These are phyloP conservation scores for Cyberlindnera meyerae DNA, from an alignment of 805 yeast genomes.

Conservation along the genomic window DNA sequence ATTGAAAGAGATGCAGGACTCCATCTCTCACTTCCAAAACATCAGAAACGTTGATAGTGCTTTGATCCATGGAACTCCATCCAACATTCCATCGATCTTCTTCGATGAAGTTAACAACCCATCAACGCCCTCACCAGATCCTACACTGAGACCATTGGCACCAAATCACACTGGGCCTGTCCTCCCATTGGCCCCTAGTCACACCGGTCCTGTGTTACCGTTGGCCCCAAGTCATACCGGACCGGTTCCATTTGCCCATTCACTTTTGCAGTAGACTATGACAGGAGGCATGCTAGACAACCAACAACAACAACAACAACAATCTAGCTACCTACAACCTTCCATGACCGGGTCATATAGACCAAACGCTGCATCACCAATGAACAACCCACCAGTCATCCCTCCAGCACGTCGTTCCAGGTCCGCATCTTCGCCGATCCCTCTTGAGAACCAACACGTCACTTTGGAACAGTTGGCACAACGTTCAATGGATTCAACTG, in stretches of 20 bases:
- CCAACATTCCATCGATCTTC: slow-evolving; percentile 41
- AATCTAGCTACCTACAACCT: slow-evolving; percentile 6
- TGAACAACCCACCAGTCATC: slow-evolving; percentile 7
- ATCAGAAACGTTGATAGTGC: slow-evolving; percentile 73
- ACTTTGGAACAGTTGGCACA: slow-evolving; percentile 13
- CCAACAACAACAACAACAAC: no score
- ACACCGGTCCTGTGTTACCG: slow-evolving; percentile 14
- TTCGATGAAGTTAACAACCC: slow-evolving; percentile 23
- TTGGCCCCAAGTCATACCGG: slow-evolving; percentile 7
- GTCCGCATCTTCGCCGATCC: slow-evolving; percentile 22
- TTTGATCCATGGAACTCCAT: slow-evolving; percentile 63
- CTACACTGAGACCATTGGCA: slow-evolving; percentile 19
- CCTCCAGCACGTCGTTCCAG: slow-evolving; percentile 19
- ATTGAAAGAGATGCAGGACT: slow-evolving; percentile 68
- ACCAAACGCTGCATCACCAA: not conserved
- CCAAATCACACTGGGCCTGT: slow-evolving; percentile 28
- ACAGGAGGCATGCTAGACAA: not conserved
- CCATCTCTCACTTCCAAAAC: slow-evolving; percentile 68
- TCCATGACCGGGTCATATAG: slow-evolving; percentile 39
- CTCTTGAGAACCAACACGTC: slow-evolving; percentile 11
- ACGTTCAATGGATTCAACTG: slow-evolving; percentile 17
- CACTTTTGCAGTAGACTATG: not conserved
- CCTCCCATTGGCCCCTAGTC: slow-evolving; percentile 16
- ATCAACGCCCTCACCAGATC: slow-evolving; percentile 24
- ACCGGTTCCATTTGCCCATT: slow-evolving; percentile 22